Evolutionary conservation across 1,139 yeast species (phyloP).

Genomic region (Nakaseomyces nivariensis): DNA sequence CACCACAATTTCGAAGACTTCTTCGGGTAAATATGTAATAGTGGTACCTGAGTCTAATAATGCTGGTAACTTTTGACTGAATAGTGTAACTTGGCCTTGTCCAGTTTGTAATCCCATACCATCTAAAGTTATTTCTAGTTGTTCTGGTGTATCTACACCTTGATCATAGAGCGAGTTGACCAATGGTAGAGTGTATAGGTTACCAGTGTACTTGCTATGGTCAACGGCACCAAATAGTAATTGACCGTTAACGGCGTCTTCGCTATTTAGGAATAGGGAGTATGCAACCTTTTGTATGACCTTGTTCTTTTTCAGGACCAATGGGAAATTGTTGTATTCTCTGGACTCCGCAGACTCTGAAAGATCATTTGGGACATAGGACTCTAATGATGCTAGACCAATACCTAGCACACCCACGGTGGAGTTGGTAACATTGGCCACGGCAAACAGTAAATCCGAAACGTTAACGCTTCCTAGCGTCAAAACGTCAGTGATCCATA

Average conservation of each 20-base stretch:
- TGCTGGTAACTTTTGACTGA: slow-evolving; percentile 32
- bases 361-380: background rate
- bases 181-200: slow-evolving; percentile 37
- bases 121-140: slow-evolving; percentile 38
- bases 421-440: background rate
- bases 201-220: slow-evolving; percentile 41
- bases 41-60: slow-evolving; percentile 65
- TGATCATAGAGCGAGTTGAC: slow-evolving; percentile 29
- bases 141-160: slow-evolving; percentile 30
- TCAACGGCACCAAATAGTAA: slow-evolving; percentile 54
- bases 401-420: slow-evolving; percentile 1
- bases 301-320: slow-evolving; percentile 42
- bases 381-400: background rate
- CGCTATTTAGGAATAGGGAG: slow-evolving; percentile 41
- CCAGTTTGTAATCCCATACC: slow-evolving; percentile 33
- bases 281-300: slow-evolving; percentile 42
- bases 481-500: slow-evolving; percentile 2
- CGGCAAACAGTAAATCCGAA: background rate
- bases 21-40: slow-evolving; percentile 41
- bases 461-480: background rate
- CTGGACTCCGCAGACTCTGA: background rate
- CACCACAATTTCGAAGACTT: slow-evolving; percentile 33
- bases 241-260: slow-evolving; percentile 33
- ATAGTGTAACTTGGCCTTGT: slow-evolving; percentile 18
- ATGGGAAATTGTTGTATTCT: slow-evolving; percentile 33